Evolutionary conservation across 495 filamentous ascomycete genomes (phyloP).

Genomic region (Acidomyces sp.): DNA sequence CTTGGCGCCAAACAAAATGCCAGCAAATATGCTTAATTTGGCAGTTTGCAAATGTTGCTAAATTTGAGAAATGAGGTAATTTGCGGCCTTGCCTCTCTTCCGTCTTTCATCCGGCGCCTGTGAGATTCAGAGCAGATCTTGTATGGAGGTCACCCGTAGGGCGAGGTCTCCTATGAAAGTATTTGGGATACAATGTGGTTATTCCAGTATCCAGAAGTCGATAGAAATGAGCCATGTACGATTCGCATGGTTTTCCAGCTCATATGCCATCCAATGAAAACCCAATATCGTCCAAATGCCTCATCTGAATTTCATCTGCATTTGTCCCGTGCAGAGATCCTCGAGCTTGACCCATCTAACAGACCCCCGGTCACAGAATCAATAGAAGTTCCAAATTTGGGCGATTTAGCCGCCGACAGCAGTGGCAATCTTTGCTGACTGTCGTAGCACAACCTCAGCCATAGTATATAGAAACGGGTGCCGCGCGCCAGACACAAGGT

Average conservation of each 20-base stretch:
- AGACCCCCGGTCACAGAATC: too few relatives aligned
- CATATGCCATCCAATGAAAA: neutral
- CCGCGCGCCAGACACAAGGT: neutral
- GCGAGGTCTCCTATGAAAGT: neutral
- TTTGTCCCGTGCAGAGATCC: conserved; percentile 1
- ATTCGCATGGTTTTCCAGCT: neutral
- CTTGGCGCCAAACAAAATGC: neutral
- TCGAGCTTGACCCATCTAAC: conserved; percentile 1
- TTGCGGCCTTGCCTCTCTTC: neutral
- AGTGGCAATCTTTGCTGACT: neutral
- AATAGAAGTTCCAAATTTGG: conserved; percentile 7
- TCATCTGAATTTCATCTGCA: neutral
- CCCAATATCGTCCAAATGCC: neutral
- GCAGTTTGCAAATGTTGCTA: neutral
- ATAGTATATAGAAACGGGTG: conserved; percentile 21
- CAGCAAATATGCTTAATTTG: neutral
- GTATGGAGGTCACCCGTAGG: neutral
- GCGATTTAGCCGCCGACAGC: conserved; percentile 11
- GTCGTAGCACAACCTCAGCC: conserved; percentile 10
- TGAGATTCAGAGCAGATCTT: neutral
- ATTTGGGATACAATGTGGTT: too few relatives aligned
- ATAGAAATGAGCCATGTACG: too few relatives aligned
- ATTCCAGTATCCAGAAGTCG: too few relatives aligned
- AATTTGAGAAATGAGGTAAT: neutral
- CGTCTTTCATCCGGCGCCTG: neutral